phyloP scores from a whole-genome alignment of 176 grass and related monocot species.

The Urochloa ruziziensis region DNA sequence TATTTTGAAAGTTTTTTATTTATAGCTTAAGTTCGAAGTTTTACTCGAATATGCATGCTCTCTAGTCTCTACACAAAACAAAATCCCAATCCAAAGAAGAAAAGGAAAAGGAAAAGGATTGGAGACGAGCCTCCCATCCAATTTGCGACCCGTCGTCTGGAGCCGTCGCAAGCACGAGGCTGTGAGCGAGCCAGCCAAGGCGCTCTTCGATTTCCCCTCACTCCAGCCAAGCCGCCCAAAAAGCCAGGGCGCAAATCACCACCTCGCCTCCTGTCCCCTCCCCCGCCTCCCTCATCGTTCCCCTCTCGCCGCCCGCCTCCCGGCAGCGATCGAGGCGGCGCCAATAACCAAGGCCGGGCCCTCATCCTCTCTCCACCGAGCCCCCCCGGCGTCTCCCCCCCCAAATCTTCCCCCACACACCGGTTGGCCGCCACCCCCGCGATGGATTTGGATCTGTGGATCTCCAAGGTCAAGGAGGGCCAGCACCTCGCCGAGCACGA shows the following conservation, averaged over 20 bases:
- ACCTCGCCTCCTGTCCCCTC: background rate
- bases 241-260: conserved; percentile 31
- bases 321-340: conserved; percentile 39
- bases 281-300: background rate
- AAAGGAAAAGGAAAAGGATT: no score
- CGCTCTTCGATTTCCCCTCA: conserved; percentile 7
- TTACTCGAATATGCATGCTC: no score
- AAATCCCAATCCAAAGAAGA: background rate
- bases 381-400: background rate
- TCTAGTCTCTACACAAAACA: no score
- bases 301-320: background rate
- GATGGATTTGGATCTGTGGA: conserved; percentile 99
- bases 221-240: conserved; percentile 4
- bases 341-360: conserved; percentile 12
- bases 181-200: conserved; percentile 33
- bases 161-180: conserved; percentile 43
- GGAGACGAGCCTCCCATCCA: background rate
- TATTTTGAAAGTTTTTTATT: no score
- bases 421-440: background rate
- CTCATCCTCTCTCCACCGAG: background rate
- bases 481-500: conserved; percentile 95
- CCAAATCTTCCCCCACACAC: background rate
- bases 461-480: conserved; percentile 99
- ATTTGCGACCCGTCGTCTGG: conserved; percentile 5
- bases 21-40: no score